Conservation (phyloP, 495 filamentous ascomycete genomes). For the Penicillium goetzii region DNA sequence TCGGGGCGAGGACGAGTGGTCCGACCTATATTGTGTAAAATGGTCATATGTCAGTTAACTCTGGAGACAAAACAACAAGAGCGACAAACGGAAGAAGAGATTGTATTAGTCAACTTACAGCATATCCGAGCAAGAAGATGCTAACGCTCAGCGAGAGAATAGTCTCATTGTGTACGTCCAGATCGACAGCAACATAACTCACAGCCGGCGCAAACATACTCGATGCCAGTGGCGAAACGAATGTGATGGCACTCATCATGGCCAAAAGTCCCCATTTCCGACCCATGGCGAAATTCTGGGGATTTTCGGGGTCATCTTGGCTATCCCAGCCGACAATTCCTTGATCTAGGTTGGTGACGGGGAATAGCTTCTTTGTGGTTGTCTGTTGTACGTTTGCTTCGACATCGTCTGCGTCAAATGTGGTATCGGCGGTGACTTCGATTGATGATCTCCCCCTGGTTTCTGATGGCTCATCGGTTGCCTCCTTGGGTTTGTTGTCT, state of each 20-base stretch:
- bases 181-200: conserved; percentile 55
- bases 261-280: conserved; percentile 45
- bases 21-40: conserved; percentile 33
- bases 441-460: neutral
- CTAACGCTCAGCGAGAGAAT: conserved; percentile 57
- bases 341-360: conserved; percentile 14
- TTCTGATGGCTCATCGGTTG: neutral
- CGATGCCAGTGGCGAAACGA: conserved; percentile 58
- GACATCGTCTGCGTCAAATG: neutral
- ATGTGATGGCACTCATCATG: conserved; percentile 48
- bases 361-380: conserved; percentile 9
- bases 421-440: neutral
- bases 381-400: neutral
- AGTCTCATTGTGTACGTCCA: conserved; percentile 59
- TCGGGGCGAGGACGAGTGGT: conserved; percentile 48
- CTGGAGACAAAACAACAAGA: neutral
- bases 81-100: neutral
- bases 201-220: conserved; percentile 76
- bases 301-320: conserved; percentile 66
- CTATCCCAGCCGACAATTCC: conserved; percentile 26
- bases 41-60: neutral
- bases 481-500: neutral
- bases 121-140: conserved; percentile 64
- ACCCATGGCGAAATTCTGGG: conserved; percentile 61
- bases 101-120: conserved; percentile 33